phyloP scores from a whole-genome alignment of 2,329 filamentous ascomycete genomes.

The Nigrospora osmanthi region DNA sequence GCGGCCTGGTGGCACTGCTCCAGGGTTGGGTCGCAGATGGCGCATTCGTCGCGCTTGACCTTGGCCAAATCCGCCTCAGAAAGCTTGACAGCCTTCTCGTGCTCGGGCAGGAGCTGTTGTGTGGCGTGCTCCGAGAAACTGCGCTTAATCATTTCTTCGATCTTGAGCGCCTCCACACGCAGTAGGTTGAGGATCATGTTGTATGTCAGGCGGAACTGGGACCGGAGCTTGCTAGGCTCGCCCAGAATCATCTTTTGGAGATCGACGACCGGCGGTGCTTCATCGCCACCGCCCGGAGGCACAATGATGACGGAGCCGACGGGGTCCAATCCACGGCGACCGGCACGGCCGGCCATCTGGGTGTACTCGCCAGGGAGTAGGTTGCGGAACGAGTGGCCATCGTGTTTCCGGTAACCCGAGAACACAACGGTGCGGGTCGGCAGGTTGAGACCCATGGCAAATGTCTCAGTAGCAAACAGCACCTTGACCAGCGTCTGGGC shows the following conservation, averaged over 20 bases:
- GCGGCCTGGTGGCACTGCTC: constrained; percentile 75
- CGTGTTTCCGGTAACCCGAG: constrained; percentile 93
- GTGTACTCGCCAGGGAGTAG: constrained; percentile 93
- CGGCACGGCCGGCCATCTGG: constrained; percentile 95
- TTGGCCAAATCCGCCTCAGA: constrained; percentile 89
- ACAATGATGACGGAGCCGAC: constrained; percentile 95
- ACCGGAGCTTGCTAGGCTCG: constrained; percentile 88
- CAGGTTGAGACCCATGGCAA: constrained; percentile 95
- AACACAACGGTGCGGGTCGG: constrained; percentile 96
- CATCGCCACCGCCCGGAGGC: constrained; percentile 67
- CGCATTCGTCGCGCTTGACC: constrained; percentile 78
- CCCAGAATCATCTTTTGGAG: constrained; percentile 92
- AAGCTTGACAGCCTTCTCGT: constrained; percentile 87
- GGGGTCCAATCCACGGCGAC: constrained; percentile 83
- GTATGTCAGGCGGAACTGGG: constrained; percentile 94
- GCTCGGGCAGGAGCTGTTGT: constrained; percentile 86
- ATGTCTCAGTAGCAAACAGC: constrained; percentile 94
- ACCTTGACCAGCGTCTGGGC: constrained; percentile 94
- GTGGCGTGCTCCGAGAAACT: constrained; percentile 98
- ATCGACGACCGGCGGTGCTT: constrained; percentile 78
- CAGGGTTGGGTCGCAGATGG: constrained; percentile 72
- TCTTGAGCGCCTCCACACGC: constrained; percentile 92
- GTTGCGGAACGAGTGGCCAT: constrained; percentile 86
- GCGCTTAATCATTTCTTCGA: constrained; percentile 99
- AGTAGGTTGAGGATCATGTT: constrained; percentile 98